These are phyloP conservation scores for Wallacemonas sp. DNA, from an alignment of 208 protist species.

Conservation along the genomic window DNA sequence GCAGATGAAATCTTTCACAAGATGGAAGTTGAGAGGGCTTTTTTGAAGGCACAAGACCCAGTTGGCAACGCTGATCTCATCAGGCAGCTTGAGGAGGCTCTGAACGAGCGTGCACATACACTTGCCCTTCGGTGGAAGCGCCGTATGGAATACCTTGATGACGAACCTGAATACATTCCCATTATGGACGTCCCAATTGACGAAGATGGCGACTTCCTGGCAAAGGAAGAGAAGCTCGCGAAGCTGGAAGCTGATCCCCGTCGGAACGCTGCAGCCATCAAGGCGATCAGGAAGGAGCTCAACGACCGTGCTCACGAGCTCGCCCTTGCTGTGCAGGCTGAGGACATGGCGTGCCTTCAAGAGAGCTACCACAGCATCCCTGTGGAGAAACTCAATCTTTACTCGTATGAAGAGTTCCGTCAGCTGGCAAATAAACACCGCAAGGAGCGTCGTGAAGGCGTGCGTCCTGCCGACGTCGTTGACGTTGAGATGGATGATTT, in stretches of 20 bases:
- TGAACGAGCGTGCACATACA: conserved; percentile 26
- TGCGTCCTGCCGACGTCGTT: conserved; percentile 5
- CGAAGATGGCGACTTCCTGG: conserved; percentile 25
- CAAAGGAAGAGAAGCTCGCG: conserved; percentile 31
- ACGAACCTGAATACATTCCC: conserved; percentile 35
- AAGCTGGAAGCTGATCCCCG: conserved; percentile 17
- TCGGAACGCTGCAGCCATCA: conserved; percentile 14
- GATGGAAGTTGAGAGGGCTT: conserved; percentile 36
- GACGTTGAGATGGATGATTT: conserved; percentile 35
- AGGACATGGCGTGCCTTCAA: conserved; percentile 18
- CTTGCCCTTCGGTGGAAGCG: conserved; percentile 34
- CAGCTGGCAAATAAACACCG: conserved; percentile 23
- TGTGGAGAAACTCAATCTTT: conserved; percentile 25
- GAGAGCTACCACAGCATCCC: conserved; percentile 36
- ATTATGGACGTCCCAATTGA: conserved; percentile 30
- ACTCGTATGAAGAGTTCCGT: conserved; percentile 24
- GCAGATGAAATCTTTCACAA: conserved; percentile 24
- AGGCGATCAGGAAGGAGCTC: conserved; percentile 2
- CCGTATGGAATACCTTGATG: conserved; percentile 33
- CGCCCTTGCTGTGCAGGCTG: conserved; percentile 15
- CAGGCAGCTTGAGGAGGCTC: conserved; percentile 25
- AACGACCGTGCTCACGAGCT: conserved; percentile 30
- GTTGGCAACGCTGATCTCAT: conserved; percentile 24
- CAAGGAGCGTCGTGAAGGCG: conserved; percentile 14
- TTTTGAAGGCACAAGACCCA: conserved; percentile 26